Conservation (phyloP, 805 yeast species). For the Saccharomycopsis selenospora region DNA sequence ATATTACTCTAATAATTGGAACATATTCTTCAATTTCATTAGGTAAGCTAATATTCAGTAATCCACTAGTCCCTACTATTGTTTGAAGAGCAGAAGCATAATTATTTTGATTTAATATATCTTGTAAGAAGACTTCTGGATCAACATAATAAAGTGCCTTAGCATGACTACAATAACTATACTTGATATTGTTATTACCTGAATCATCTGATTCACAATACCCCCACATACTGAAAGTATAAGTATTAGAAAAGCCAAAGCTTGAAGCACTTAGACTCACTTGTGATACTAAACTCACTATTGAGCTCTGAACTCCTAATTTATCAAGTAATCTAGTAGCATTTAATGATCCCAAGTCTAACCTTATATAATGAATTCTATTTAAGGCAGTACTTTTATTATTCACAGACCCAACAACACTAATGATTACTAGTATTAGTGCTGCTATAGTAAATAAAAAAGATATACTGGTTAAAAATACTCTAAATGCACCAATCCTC, state of each 20-base stretch:
- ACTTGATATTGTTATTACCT: conserved; percentile 26
- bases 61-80: conserved; percentile 22
- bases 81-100: conserved; percentile 23
- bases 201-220: conserved; percentile 44
- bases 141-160: conserved; percentile 50
- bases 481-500: conserved; percentile 23
- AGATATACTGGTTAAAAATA: conserved; percentile 26
- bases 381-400: conserved; percentile 35
- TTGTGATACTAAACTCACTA: conserved; percentile 19
- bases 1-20: conserved; percentile 37
- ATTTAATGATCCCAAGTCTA: conserved; percentile 35
- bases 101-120: conserved; percentile 23
- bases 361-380: conserved; percentile 40
- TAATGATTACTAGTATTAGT: conserved; percentile 39
- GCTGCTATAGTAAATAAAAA: conserved; percentile 35
- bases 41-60: conserved; percentile 41
- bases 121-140: conserved; percentile 34
- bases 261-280: conserved; percentile 19
- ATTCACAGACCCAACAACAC: conserved; percentile 44
- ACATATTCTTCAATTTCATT: conserved; percentile 41
- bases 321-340: conserved; percentile 22
- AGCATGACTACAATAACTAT: conserved; percentile 46
- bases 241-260: conserved; percentile 39
- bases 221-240: conserved; percentile 56
- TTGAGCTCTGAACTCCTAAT: conserved; percentile 19